phyloP scores from a whole-genome alignment of 345 rosid species.

The Euphorbia peplus region DNA sequence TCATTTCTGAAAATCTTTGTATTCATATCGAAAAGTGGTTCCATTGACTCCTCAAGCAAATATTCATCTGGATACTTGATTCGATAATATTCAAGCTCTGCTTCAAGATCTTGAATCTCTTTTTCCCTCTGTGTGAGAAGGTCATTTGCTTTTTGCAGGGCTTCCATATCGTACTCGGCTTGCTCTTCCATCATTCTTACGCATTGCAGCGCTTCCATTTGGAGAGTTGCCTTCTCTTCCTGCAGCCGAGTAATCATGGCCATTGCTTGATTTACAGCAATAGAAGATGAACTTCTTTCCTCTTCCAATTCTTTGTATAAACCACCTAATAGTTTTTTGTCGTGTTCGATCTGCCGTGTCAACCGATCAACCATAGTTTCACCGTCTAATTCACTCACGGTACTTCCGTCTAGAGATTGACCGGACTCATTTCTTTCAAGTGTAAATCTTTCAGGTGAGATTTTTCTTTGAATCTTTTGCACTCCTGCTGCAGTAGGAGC shows the following conservation, averaged over 20 bases:
- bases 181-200: slow-evolving; percentile 89
- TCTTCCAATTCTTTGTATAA: slow-evolving; percentile 84
- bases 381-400: slow-evolving; percentile 86
- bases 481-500: slow-evolving; percentile 42
- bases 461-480: slow-evolving; percentile 56
- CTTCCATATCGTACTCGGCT: slow-evolving; percentile 90
- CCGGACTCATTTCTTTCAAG: slow-evolving; percentile 91
- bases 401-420: slow-evolving; percentile 71
- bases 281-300: slow-evolving; percentile 87
- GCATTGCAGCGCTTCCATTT: slow-evolving; percentile 90
- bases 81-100: slow-evolving; percentile 66
- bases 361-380: slow-evolving; percentile 69
- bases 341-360: slow-evolving; percentile 81
- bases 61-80: slow-evolving; percentile 38
- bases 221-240: slow-evolving; percentile 87
- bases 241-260: slow-evolving; percentile 96
- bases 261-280: slow-evolving; percentile 93
- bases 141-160: slow-evolving; percentile 74
- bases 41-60: slow-evolving; percentile 18
- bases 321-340: slow-evolving; percentile 49
- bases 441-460: slow-evolving; percentile 73
- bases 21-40: slow-evolving; percentile 11
- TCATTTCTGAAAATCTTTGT: slow-evolving; percentile 17
- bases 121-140: slow-evolving; percentile 77
- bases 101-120: slow-evolving; percentile 80